phyloP scores from a whole-genome alignment of 257 asterid species.

The Rehmannia glutinosa region DNA sequence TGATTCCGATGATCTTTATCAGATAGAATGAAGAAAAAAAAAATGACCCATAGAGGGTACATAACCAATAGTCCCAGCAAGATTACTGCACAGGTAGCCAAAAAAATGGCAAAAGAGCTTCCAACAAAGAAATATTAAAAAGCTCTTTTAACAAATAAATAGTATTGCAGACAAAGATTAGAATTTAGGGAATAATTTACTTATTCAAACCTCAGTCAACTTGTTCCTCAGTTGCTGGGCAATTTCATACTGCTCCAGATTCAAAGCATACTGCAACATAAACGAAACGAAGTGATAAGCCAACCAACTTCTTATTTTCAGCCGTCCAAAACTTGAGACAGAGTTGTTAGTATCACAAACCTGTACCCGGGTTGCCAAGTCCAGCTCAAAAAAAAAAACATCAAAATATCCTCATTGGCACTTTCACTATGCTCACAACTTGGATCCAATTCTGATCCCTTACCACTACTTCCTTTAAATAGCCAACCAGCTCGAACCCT shows the following conservation, averaged over 20 bases:
- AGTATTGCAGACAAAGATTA: conserved; percentile 1
- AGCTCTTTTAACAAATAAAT: neutral
- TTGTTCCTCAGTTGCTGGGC: conserved; percentile 91
- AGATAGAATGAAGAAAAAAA: no score
- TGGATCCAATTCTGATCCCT: conserved; percentile 56
- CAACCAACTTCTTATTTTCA: conserved; percentile 2
- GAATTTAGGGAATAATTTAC: neutral
- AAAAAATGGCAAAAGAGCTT: neutral
- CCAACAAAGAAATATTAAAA: no score
- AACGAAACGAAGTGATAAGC: conserved; percentile 16
- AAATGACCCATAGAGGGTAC: neutral
- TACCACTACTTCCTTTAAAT: conserved; percentile 62
- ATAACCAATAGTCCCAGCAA: no score
- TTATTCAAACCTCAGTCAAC: conserved; percentile 69
- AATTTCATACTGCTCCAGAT: conserved; percentile 87
- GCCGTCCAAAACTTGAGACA: conserved; percentile 5
- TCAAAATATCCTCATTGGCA: conserved; percentile 82
- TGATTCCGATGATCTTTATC: no score
- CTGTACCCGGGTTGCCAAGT: conserved; percentile 96
- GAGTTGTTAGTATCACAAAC: conserved; percentile 30
- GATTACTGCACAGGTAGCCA: no score
- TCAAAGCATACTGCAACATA: conserved; percentile 82
- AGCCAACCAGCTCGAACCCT: conserved; percentile 85
- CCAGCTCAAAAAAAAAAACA: conserved; percentile 97
- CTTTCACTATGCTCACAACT: conserved; percentile 82